phyloP scores from a whole-genome alignment of 441 rosid species.

The Erysimum pusillum region DNA sequence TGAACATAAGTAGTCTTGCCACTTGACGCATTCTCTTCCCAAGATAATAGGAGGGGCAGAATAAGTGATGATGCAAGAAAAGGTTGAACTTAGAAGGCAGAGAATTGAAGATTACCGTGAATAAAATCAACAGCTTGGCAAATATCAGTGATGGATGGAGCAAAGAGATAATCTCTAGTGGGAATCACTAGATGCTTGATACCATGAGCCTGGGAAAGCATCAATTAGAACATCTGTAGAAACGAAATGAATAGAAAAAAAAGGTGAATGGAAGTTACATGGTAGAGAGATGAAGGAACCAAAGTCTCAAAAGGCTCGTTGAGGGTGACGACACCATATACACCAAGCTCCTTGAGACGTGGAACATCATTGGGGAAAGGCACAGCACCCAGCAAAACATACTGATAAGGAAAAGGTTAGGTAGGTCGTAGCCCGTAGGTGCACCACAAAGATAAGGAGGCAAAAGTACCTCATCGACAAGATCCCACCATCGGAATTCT shows the following conservation, averaged over 20 bases:
- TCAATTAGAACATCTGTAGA: not conserved
- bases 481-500: constrained; percentile 11
- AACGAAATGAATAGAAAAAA: not conserved
- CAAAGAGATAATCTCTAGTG: constrained; percentile 90
- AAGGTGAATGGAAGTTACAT: constrained; percentile 38
- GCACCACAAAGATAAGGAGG: not conserved
- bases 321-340: constrained; percentile 74
- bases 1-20: constrained; percentile 62
- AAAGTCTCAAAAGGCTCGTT: constrained; percentile 88
- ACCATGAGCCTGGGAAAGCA: constrained; percentile 4
- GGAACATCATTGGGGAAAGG: constrained; percentile 86
- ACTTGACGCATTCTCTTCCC: constrained; percentile 50
- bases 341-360: constrained; percentile 74
- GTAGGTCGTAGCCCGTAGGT: too few species aligned
- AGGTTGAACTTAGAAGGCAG: not conserved
- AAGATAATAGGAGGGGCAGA: not conserved
- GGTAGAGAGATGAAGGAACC: constrained; percentile 79
- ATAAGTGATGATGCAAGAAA: not conserved
- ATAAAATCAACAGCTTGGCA: constrained; percentile 70
- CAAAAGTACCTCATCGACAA: not conserved
- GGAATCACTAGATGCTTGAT: constrained; percentile 70
- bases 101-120: constrained; percentile 51
- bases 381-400: constrained; percentile 80
- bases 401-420: not conserved
- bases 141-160: constrained; percentile 70